phyloP scores from a whole-genome alignment of 2,329 filamentous ascomycete genomes.

The Epichloe amarillans region DNA sequence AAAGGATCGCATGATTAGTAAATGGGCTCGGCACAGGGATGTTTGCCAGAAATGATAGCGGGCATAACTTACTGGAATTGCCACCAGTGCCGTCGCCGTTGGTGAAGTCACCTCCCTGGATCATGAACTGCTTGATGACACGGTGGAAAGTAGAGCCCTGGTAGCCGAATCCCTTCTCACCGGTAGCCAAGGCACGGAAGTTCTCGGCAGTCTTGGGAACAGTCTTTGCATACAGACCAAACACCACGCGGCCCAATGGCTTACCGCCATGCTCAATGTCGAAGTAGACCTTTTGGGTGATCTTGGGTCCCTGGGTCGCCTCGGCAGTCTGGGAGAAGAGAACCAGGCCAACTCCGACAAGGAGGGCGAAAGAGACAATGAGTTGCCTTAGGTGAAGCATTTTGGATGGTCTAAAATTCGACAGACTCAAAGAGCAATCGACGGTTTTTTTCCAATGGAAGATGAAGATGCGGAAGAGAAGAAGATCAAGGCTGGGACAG shows the following conservation, averaged over 20 bases:
- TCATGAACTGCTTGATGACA: slow-evolving; percentile 85
- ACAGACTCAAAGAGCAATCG: not conserved
- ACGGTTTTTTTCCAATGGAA: not conserved
- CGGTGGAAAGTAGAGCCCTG: slow-evolving; percentile 76
- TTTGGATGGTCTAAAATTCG: slow-evolving; percentile 17
- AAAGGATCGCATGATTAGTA: slow-evolving; percentile 7
- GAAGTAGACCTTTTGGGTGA: slow-evolving; percentile 91
- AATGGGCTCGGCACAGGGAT: slow-evolving; percentile 1
- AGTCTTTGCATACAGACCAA: slow-evolving; percentile 79
- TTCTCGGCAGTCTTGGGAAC: slow-evolving; percentile 64
- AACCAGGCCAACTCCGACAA: slow-evolving; percentile 61
- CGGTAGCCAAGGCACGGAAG: slow-evolving; percentile 69
- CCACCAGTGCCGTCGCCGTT: slow-evolving; percentile 70
- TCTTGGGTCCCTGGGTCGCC: slow-evolving; percentile 78
- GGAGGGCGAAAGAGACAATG: slow-evolving; percentile 58
- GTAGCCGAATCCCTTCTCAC: slow-evolving; percentile 78
- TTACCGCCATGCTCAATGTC: slow-evolving; percentile 69
- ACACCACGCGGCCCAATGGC: slow-evolving; percentile 58
- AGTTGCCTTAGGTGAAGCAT: slow-evolving; percentile 68
- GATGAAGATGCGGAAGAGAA: not conserved
- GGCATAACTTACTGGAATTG: slow-evolving; percentile 55
- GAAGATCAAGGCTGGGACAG: not conserved
- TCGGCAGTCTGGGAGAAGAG: slow-evolving; percentile 64
- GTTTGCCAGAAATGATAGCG: not conserved
- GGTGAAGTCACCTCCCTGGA: slow-evolving; percentile 80